A percentile compares a stretch with the other conserved stretches of the same genome.
phyloP scores from a whole-genome alignment of 148 eudicot genomes.

The Pharnaceum exiguum region DNA sequence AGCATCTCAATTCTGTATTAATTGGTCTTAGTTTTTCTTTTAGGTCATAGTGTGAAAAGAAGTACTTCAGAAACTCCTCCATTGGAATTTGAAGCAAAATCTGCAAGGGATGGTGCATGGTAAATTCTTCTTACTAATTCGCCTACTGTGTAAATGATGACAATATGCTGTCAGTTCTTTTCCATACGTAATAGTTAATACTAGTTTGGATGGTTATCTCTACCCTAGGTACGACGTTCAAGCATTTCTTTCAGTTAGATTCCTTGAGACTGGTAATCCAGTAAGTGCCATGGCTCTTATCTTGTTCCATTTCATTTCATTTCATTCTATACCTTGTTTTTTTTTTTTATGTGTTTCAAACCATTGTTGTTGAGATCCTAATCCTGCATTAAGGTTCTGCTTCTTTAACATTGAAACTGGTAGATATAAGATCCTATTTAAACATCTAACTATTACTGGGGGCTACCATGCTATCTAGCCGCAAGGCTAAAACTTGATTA shows the following conservation, averaged over 20 bases:
- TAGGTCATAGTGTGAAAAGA: slow-evolving; percentile 39
- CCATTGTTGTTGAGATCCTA: too few species aligned
- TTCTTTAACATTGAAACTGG: too few species aligned
- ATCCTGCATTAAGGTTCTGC: too few species aligned
- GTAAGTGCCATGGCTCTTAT: slow-evolving; percentile 35
- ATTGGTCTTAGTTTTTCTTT: slow-evolving; percentile 8
- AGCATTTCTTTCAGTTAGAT: slow-evolving; percentile 65
- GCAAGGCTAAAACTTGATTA: too few species aligned
- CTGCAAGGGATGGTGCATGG: slow-evolving; percentile 99
- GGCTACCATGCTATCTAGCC: too few species aligned
- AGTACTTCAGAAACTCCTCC: slow-evolving; percentile 52
- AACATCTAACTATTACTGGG: too few species aligned
- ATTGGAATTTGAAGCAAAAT: slow-evolving; percentile 99
- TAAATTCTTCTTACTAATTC: slow-evolving; percentile 26
- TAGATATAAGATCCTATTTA: too few species aligned
- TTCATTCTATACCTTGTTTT: too few species aligned
- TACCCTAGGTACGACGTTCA: slow-evolving; percentile 84
- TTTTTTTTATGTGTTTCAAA: too few species aligned
- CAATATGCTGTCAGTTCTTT: neutral
- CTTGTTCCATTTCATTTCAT: too few species aligned
- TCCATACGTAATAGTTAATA: slow-evolving; percentile 3
- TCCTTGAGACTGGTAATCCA: slow-evolving; percentile 67
- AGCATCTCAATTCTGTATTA: slow-evolving; percentile 1
- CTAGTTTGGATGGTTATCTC: slow-evolving; percentile 1
- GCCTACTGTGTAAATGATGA: neutral